These are phyloP conservation scores for Xylaria grammica DNA, from an alignment of 495 filamentous ascomycete genomes.

Conservation along the genomic window DNA sequence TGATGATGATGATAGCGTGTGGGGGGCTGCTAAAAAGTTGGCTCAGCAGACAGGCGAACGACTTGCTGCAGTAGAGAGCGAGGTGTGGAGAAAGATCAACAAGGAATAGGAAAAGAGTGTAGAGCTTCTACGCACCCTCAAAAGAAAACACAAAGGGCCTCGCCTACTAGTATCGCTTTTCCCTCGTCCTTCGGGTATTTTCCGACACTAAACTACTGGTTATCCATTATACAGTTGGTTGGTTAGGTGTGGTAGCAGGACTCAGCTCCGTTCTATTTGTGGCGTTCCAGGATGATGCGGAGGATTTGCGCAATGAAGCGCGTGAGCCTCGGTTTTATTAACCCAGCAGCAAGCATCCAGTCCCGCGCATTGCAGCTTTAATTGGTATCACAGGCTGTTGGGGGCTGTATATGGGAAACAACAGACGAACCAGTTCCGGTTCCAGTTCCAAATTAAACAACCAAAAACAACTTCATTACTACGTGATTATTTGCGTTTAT, in stretches of 20 bases:
- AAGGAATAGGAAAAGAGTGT: slow-evolving; percentile 37
- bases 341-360: slow-evolving; percentile 11
- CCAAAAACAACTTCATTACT: slow-evolving; percentile 9
- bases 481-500: slow-evolving; percentile 20
- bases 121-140: neutral
- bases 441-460: slow-evolving; percentile 17
- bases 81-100: slow-evolving; percentile 75
- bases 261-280: slow-evolving; percentile 27
- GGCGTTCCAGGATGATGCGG: slow-evolving; percentile 20
- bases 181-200: slow-evolving; percentile 16
- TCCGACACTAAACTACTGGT: slow-evolving; percentile 1
- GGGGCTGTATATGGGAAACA: slow-evolving; percentile 17
- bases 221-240: neutral
- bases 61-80: slow-evolving; percentile 66
- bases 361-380: slow-evolving; percentile 17
- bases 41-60: slow-evolving; percentile 64
- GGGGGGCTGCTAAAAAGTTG: slow-evolving; percentile 64
- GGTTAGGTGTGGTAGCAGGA: slow-evolving; percentile 18
- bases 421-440: neutral
- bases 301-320: slow-evolving; percentile 19
- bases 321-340: slow-evolving; percentile 10
- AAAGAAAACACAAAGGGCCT: neutral
- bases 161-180: slow-evolving; percentile 13
- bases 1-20: slow-evolving; percentile 46
- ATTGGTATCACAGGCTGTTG: slow-evolving; percentile 14